Conservation (phyloP, 805 yeast genomes). For the Peterozyma xylosa region DNA sequence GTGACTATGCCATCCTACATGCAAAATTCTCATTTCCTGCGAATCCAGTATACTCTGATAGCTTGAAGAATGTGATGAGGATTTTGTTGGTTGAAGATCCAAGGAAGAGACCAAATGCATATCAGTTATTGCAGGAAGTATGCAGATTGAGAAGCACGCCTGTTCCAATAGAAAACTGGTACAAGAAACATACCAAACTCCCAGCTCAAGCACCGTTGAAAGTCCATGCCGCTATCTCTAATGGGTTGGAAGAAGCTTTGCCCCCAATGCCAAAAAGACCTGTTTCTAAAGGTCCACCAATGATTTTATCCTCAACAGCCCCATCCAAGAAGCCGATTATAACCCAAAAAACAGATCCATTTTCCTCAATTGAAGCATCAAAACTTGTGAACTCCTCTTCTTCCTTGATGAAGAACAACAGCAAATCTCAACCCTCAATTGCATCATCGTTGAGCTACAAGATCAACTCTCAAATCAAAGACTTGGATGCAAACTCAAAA, state of each 20-base stretch:
- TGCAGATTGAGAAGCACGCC: constrained; percentile 50
- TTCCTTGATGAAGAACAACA: constrained; percentile 1
- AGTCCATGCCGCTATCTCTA: constrained; percentile 11
- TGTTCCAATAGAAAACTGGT: constrained; percentile 31
- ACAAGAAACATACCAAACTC: constrained; percentile 13
- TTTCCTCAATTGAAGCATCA: constrained; percentile 32
- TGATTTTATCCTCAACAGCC: background rate
- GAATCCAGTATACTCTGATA: constrained; percentile 49
- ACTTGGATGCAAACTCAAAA: background rate
- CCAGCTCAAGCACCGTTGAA: background rate
- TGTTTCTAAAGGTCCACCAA: background rate
- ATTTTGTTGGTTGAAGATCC: constrained; percentile 62
- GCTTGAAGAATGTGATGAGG: constrained; percentile 57
- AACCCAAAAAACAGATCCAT: constrained; percentile 20
- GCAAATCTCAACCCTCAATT: constrained; percentile 6
- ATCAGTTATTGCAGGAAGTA: constrained; percentile 62
- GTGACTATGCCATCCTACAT: constrained; percentile 54
- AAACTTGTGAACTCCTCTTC: constrained; percentile 15
- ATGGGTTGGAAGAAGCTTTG: constrained; percentile 10
- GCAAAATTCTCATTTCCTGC: constrained; percentile 47
- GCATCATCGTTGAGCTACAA: background rate
- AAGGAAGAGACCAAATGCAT: constrained; percentile 62
- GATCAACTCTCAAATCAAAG: constrained; percentile 1
- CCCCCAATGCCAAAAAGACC: background rate
- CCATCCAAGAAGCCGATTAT: constrained; percentile 7